Percentiles rank a stretch among this genome's conserved stretches.
Conservation (phyloP, 148 eudicot genomes). For the Simmondsia chinensis region DNA sequence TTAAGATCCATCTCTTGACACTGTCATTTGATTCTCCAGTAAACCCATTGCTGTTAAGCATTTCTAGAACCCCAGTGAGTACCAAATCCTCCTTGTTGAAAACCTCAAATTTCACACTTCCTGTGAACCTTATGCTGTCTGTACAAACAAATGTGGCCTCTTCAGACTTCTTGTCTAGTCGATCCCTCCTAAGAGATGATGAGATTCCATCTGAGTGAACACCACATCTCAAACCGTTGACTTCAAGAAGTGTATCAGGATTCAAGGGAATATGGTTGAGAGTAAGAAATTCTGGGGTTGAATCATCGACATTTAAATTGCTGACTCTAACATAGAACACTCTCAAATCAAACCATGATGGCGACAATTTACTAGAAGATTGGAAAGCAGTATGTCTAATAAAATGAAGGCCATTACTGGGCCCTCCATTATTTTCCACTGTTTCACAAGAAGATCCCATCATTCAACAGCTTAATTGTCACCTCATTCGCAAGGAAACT, state of each 20-base stretch:
- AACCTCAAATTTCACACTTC: constrained; percentile 66
- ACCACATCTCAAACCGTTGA: constrained; percentile 39
- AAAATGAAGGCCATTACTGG: constrained; percentile 28
- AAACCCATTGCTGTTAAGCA: constrained; percentile 27
- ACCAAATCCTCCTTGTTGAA: constrained; percentile 40
- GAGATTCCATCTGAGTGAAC: constrained; percentile 29
- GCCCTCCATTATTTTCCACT: constrained; percentile 16
- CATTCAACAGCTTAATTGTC: too few relatives aligned
- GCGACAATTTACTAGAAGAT: constrained; percentile 15
- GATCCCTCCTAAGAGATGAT: constrained; percentile 31
- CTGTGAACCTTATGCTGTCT: constrained; percentile 37
- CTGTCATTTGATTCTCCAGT: constrained; percentile 24
- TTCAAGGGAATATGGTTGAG: constrained; percentile 41
- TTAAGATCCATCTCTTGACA: constrained; percentile 39
- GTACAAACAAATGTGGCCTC: constrained; percentile 60
- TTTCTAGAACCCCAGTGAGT: constrained; percentile 49
- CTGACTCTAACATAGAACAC: constrained; percentile 68
- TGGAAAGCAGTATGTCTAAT: constrained; percentile 35
- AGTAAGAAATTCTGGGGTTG: constrained; percentile 36
- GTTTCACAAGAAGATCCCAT: constrained; percentile 41
- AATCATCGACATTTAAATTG: constrained; percentile 44
- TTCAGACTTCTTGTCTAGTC: constrained; percentile 42
- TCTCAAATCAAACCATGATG: constrained; percentile 52
- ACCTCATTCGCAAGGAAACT: too few relatives aligned
- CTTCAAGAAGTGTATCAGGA: constrained; percentile 50